Percentiles rank a stretch among this genome's conserved stretches.
Conservation (phyloP, 441 rosid species). For the Flueggea neowawraea region DNA sequence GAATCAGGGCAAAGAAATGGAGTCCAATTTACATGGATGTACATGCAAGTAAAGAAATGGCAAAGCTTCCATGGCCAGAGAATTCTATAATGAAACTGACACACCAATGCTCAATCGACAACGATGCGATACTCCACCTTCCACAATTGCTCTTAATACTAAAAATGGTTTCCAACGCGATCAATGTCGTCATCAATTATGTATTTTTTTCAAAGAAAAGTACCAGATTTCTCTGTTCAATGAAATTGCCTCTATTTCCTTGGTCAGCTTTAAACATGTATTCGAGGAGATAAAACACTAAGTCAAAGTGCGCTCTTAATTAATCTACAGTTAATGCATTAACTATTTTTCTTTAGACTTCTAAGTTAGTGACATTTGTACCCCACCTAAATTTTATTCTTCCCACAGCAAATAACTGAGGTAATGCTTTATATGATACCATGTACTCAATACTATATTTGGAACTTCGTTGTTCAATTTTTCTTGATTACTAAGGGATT, state of each 20-base stretch:
- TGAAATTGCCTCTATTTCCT: neutral
- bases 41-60: no score
- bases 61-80: no score
- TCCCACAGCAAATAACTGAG: neutral
- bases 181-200: slow-evolving; percentile 47
- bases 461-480: no score
- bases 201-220: neutral
- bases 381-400: slow-evolving; percentile 13
- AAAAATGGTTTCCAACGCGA: slow-evolving; percentile 41
- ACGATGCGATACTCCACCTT: slow-evolving; percentile 1
- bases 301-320: slow-evolving; percentile 21
- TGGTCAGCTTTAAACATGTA: neutral
- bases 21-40: no score
- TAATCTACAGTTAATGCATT: neutral
- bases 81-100: no score
- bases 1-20: no score
- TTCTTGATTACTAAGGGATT: no score
- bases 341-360: slow-evolving; percentile 19
- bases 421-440: no score
- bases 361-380: slow-evolving; percentile 4
- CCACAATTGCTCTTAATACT: slow-evolving; percentile 13
- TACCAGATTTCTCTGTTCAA: neutral
- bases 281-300: no score
- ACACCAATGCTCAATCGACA: no score
- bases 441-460: no score